A percentile compares a stretch with the other conserved stretches of the same genome.
phyloP scores from a whole-genome alignment of 805 yeast species.

The Wickerhamomyces sydowiorum region DNA sequence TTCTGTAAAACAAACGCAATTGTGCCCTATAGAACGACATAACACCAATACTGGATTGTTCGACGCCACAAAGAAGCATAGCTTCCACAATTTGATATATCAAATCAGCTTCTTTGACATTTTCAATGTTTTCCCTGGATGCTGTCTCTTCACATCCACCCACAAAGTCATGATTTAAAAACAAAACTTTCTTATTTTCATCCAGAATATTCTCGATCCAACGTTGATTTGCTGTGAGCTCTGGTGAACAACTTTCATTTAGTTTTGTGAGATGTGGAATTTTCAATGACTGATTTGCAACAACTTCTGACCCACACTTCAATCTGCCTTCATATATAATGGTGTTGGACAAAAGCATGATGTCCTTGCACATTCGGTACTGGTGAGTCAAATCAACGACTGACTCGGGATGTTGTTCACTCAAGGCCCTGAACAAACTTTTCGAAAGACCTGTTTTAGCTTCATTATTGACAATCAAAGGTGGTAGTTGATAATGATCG shows the following conservation, averaged over 20 bases:
- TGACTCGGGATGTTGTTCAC: slow-evolving; percentile 66
- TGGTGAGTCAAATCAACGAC: slow-evolving; percentile 78
- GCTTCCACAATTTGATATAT: slow-evolving; percentile 57
- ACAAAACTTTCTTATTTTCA: slow-evolving; percentile 57
- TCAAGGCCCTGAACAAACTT: slow-evolving; percentile 70
- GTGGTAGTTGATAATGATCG: slow-evolving; percentile 91
- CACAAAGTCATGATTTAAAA: slow-evolving; percentile 71
- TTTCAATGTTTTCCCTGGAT: slow-evolving; percentile 65
- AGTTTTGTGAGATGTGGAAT: slow-evolving; percentile 35
- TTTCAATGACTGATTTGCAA: slow-evolving; percentile 50
- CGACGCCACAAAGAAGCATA: slow-evolving; percentile 54
- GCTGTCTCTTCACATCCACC: slow-evolving; percentile 47
- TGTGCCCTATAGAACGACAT: slow-evolving; percentile 90
- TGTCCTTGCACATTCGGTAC: slow-evolving; percentile 89
- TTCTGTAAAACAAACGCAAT: slow-evolving; percentile 38
- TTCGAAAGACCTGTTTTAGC: slow-evolving; percentile 60
- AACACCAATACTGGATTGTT: slow-evolving; percentile 62
- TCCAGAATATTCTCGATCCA: slow-evolving; percentile 61
- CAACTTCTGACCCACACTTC: slow-evolving; percentile 64
- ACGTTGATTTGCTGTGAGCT: slow-evolving; percentile 4
- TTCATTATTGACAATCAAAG: slow-evolving; percentile 64
- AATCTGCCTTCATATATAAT: slow-evolving; percentile 72
- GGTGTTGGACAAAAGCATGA: slow-evolving; percentile 76
- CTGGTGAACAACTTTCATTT: slow-evolving; percentile 1
- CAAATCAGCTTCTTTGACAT: slow-evolving; percentile 65